Percentiles rank a stretch among this genome's conserved stretches.
phyloP scores from a whole-genome alignment of 2,329 filamentous ascomycete species.

The Penicillium oxalicum region DNA sequence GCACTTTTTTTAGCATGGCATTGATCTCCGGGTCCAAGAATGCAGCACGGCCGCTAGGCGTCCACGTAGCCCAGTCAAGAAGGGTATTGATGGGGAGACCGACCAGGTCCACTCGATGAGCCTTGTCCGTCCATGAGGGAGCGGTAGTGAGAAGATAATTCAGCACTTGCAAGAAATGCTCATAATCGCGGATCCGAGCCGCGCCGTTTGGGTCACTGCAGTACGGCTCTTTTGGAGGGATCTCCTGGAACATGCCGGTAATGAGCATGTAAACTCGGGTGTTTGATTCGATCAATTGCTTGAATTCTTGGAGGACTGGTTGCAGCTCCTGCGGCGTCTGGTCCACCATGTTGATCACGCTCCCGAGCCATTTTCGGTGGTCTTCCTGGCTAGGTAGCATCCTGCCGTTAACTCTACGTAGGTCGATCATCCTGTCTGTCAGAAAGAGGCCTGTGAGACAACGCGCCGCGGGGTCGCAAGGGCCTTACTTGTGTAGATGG shows the following conservation, averaged over 20 bases:
- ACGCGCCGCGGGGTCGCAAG: not conserved
- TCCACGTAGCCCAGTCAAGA: constrained; percentile 56
- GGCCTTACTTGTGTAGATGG: constrained; percentile 15
- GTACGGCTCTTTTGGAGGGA: constrained; percentile 58
- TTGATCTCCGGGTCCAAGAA: constrained; percentile 52
- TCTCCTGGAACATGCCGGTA: constrained; percentile 61
- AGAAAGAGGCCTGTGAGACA: not conserved
- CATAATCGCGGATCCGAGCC: constrained; percentile 59
- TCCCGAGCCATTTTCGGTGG: constrained; percentile 58
- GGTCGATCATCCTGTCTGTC: not conserved
- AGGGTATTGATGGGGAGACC: constrained; percentile 54
- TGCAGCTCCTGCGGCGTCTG: constrained; percentile 46
- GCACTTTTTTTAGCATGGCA: constrained; percentile 45
- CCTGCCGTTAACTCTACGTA: constrained; percentile 51
- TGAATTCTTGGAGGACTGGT: constrained; percentile 60
- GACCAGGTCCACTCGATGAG: constrained; percentile 40
- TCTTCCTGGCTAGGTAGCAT: constrained; percentile 58
- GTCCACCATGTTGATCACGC: constrained; percentile 52
- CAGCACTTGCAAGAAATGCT: constrained; percentile 60
- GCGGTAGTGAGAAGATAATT: constrained; percentile 47
- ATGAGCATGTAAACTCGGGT: constrained; percentile 62
- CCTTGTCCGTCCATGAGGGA: constrained; percentile 28
- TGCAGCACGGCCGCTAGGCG: constrained; percentile 48
- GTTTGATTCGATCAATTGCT: constrained; percentile 58
- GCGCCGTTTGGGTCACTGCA: constrained; percentile 55